Percentiles rank a stretch among this genome's conserved stretches.
Evolutionary conservation across 73 alveolate genomes (phyloP).

Genomic region (Paramecium primaurelia): DNA sequence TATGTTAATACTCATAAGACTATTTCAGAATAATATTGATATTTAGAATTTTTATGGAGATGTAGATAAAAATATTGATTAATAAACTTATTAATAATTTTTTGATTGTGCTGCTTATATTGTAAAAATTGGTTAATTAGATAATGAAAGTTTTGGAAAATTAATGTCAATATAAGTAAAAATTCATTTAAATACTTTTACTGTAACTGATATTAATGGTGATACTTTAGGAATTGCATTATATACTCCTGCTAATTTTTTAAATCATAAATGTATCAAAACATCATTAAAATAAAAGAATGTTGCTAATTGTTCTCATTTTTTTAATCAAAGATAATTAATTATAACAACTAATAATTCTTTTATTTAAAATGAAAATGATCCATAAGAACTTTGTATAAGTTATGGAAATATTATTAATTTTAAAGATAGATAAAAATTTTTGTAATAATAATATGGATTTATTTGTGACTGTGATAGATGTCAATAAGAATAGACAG

Average conservation of each 20-base stretch:
- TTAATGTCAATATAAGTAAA: not conserved
- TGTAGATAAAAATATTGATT: not conserved
- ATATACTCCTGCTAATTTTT: conserved; percentile 18
- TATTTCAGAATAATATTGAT: not conserved
- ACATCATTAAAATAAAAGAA: not conserved
- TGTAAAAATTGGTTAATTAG: not conserved
- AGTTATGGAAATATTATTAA: not conserved
- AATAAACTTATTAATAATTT: not conserved
- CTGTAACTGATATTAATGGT: not conserved
- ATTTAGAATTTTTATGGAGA: not conserved
- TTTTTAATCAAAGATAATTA: not conserved
- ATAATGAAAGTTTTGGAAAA: not conserved
- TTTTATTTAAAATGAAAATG: not conserved
- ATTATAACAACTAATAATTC: not conserved
- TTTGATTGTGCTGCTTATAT: conserved; percentile 14
- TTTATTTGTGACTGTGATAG: not conserved
- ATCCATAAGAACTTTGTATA: not conserved
- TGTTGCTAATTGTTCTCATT: conserved; percentile 35
- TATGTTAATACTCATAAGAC: not conserved
- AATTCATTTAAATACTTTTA: not conserved
- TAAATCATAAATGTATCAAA: not conserved
- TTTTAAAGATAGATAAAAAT: not conserved
- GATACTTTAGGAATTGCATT: conserved; percentile 5
- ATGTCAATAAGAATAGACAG: not conserved
- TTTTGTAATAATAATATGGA: not conserved